Conservation (phyloP, 306 rosid species). For the Amphicarpaea edgeworthii region DNA sequence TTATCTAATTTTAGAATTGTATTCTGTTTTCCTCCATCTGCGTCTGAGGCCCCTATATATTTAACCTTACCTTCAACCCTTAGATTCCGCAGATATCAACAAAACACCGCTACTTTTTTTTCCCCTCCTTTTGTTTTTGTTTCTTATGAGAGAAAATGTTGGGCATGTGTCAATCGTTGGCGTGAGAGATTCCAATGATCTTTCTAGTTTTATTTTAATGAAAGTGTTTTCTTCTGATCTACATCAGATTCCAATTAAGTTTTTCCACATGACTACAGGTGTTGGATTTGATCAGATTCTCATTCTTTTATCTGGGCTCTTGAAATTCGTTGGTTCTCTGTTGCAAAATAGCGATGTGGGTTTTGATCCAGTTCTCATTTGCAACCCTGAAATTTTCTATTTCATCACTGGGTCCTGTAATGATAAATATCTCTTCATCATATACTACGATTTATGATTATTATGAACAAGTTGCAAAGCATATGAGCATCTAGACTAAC, state of each 20-base stretch:
- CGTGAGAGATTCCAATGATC: constrained; percentile 43
- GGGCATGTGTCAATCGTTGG: constrained; percentile 47
- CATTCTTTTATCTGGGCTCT: constrained; percentile 31
- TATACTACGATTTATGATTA: background rate
- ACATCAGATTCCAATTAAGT: background rate
- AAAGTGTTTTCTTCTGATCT: constrained; percentile 17
- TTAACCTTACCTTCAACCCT: background rate
- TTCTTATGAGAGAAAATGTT: constrained; percentile 9
- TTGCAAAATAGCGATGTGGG: background rate
- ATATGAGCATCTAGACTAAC: background rate
- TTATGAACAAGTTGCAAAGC: background rate
- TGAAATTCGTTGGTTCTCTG: background rate
- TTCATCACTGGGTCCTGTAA: constrained; percentile 31
- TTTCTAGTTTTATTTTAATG: background rate
- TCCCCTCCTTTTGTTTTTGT: background rate
- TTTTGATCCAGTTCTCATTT: constrained; percentile 14
- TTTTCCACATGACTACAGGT: constrained; percentile 33
- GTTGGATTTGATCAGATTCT: constrained; percentile 36
- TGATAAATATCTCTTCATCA: background rate
- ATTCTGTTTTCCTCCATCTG: constrained; percentile 15
- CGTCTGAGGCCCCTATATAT: background rate
- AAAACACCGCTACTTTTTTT: constrained; percentile 34
- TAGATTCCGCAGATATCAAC: constrained; percentile 31
- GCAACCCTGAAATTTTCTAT: constrained; percentile 3
- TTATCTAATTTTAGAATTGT: constrained; percentile 32